phyloP scores from a whole-genome alignment of 23 red algal species.

The Gracilaria domingensis region DNA sequence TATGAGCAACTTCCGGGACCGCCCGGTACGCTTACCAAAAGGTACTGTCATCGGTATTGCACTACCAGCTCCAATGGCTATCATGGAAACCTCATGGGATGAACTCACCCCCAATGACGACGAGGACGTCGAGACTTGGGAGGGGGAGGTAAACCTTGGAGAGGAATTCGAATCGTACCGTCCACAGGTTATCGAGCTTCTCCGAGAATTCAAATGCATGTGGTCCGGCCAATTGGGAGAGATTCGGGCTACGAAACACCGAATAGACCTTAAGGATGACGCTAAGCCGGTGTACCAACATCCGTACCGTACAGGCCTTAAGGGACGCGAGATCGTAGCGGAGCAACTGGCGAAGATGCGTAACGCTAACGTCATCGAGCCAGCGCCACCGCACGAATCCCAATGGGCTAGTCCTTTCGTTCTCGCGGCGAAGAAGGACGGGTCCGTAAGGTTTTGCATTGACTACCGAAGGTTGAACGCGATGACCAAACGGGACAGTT shows the following conservation, averaged over 20 bases:
- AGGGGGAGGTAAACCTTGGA: not conserved
- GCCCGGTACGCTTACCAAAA: not conserved
- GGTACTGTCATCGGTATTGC: not conserved
- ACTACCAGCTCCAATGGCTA: not conserved
- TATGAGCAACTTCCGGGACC: not conserved
- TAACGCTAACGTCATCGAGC: not conserved
- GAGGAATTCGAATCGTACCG: not conserved
- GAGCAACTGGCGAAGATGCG: not conserved
- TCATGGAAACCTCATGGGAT: not conserved
- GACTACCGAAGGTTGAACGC: too few species aligned
- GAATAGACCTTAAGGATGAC: not conserved
- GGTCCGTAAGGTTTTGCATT: too few species aligned
- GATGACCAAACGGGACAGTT: too few species aligned
- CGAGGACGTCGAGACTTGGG: conserved; percentile 1
- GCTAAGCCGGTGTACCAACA: not conserved
- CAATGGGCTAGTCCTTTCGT: not conserved
- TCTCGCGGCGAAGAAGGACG: conserved; percentile 5
- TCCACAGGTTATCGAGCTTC: not conserved
- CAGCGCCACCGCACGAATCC: not conserved
- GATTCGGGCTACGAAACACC: not conserved
- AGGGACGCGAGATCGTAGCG: not conserved
- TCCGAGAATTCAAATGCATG: not conserved
- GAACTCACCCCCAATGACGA: not conserved
- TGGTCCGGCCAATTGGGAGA: not conserved
- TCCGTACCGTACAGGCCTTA: conserved; percentile 1